A percentile compares a stretch with the other conserved stretches of the same genome.
These are phyloP conservation scores for Bruguiera gymnorhiza DNA, from an alignment of 345 rosid genomes.

Conservation along the genomic window DNA sequence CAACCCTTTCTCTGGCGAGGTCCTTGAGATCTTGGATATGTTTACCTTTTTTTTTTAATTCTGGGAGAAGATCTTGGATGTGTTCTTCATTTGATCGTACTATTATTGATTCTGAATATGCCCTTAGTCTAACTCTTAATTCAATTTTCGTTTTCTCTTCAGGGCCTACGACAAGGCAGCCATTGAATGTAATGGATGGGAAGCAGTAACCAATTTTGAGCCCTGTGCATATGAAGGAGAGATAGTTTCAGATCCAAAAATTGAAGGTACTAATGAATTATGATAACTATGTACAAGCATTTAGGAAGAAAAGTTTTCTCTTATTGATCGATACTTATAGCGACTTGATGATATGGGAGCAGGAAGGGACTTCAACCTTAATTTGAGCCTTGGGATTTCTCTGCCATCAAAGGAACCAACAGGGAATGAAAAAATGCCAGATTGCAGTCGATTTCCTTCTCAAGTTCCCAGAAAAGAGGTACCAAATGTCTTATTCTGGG, in stretches of 20 bases:
- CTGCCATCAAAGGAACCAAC: slow-evolving; percentile 21
- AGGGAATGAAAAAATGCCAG: slow-evolving; percentile 11
- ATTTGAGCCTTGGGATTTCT: slow-evolving; percentile 30
- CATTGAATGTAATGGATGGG: slow-evolving; percentile 35
- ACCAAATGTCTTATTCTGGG: slow-evolving; percentile 9
- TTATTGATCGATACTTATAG: neutral
- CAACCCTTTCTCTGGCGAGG: slow-evolving; percentile 43
- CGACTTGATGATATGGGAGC: slow-evolving; percentile 8
- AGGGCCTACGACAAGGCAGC: slow-evolving; percentile 97
- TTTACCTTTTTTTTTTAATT: no score
- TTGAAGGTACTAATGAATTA: slow-evolving; percentile 43
- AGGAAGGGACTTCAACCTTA: slow-evolving; percentile 53
- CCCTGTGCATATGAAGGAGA: slow-evolving; percentile 56
- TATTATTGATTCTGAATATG: slow-evolving; percentile 4
- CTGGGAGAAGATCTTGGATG: no score
- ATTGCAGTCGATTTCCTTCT: neutral
- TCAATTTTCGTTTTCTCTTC: slow-evolving; percentile 47
- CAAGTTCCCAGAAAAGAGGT: slow-evolving; percentile 7
- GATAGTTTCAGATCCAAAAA: slow-evolving; percentile 31
- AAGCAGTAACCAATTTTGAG: slow-evolving; percentile 35
- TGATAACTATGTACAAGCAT: neutral
- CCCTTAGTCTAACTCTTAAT: slow-evolving; percentile 34
- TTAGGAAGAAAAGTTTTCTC: no score
- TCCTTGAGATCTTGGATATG: slow-evolving; percentile 56
- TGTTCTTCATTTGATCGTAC: slow-evolving; percentile 2